Conservation (phyloP, 768 basidiomycete genomes). For the Phanerochaete sordida region DNA sequence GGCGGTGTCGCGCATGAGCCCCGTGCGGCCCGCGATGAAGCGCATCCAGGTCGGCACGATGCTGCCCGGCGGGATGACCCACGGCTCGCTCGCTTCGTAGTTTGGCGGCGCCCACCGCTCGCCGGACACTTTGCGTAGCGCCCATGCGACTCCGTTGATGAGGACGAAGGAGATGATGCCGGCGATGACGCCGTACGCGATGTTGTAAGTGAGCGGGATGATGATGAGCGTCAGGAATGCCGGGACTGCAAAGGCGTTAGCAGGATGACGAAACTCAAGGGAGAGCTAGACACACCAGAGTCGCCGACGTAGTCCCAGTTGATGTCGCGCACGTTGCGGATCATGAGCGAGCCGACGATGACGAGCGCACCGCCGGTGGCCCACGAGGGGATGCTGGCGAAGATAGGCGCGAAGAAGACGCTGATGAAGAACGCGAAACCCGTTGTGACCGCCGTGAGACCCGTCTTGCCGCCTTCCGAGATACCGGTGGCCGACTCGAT, state of each 20-base stretch:
- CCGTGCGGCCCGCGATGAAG: slow-evolving; percentile 3
- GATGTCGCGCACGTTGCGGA: slow-evolving; percentile 79
- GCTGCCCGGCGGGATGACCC: slow-evolving; percentile 69
- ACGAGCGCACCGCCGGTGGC: slow-evolving; percentile 84
- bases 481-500: slow-evolving; percentile 84
- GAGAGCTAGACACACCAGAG: not conserved
- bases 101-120: slow-evolving; percentile 63
- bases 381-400: slow-evolving; percentile 84
- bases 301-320: slow-evolving; percentile 91
- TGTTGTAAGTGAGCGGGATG: slow-evolving; percentile 79
- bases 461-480: slow-evolving; percentile 84
- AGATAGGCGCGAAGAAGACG: slow-evolving; percentile 86
- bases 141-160: slow-evolving; percentile 66
- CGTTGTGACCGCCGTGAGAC: slow-evolving; percentile 70
- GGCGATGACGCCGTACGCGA: slow-evolving; percentile 86
- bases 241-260: slow-evolving; percentile 48
- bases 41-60: slow-evolving; percentile 66
- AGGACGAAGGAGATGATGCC: slow-evolving; percentile 69
- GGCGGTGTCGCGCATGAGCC: not conserved
- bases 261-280: too few species aligned
- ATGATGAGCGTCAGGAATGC: slow-evolving; percentile 81
- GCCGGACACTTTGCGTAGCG: slow-evolving; percentile 49
- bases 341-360: slow-evolving; percentile 88
- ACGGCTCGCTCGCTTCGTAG: slow-evolving; percentile 61
- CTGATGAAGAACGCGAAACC: slow-evolving; percentile 79